These are phyloP conservation scores for Ustilago nuda DNA, from an alignment of 1,284 basidiomycete genomes.

Conservation along the genomic window DNA sequence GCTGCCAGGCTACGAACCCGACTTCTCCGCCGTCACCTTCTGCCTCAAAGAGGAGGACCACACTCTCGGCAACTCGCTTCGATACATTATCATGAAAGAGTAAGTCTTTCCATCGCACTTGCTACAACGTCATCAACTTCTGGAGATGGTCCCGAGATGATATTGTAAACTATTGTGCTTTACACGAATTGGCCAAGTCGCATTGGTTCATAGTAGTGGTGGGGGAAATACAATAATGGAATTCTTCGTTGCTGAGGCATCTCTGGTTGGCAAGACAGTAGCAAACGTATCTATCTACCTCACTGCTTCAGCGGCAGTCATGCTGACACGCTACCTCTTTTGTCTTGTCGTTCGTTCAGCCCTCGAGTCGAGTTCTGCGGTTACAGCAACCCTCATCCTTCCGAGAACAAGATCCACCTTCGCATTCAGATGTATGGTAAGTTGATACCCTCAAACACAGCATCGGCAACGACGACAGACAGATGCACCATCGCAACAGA, in stretches of 20 bases:
- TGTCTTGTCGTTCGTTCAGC: conserved; percentile 71
- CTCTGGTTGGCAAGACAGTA: conserved; percentile 14
- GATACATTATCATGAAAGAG: conserved; percentile 99
- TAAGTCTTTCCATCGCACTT: conserved; percentile 71
- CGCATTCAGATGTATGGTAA: conserved; percentile 98
- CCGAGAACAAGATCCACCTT: conserved; percentile 93
- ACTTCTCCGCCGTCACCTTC: conserved; percentile 90
- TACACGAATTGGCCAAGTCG: conserved; percentile 54
- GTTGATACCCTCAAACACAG: conserved; percentile 68
- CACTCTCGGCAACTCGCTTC: conserved; percentile 90
- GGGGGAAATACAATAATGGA: conserved; percentile 66
- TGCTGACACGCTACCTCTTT: conserved; percentile 13
- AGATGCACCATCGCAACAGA: not conserved
- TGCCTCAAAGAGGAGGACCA: conserved; percentile 93
- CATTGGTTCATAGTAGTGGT: conserved; percentile 55
- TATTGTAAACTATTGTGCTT: conserved; percentile 48
- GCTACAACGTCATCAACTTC: not conserved
- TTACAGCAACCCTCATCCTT: conserved; percentile 94
- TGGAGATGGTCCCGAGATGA: conserved; percentile 43
- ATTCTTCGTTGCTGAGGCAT: conserved; percentile 70
- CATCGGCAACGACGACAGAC: not conserved
- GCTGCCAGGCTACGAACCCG: conserved; percentile 78
- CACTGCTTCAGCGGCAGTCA: not conserved
- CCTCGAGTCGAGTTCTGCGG: conserved; percentile 99
- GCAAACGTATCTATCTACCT: not conserved